Conservation (phyloP, 306 rosid species). For the cucumber (Cucumis sativus) region Cucumber_9930_V3 NC_026660.2:3728501-3729000, state of each 20-base stretch:
- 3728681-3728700: constrained; percentile 96
- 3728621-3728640: constrained; percentile 87
- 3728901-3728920: constrained; percentile 73
- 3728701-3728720: constrained; percentile 86
- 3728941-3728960: constrained; percentile 99
- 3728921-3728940: constrained; percentile 75
- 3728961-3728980: constrained; percentile 65
- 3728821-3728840: not conserved
- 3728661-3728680: constrained; percentile 66
- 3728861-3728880: not conserved
- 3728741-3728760: constrained; percentile 96
- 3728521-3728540: constrained; percentile 46
- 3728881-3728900: constrained; percentile 25
- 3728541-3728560: constrained; percentile 49
- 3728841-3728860: not conserved
- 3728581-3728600: constrained; percentile 62
- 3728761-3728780: constrained; percentile 95
- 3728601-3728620: constrained; percentile 93
- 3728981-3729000: constrained; percentile 47
- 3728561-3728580: constrained; percentile 72
- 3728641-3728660: constrained; percentile 46
- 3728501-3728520: constrained; percentile 55
- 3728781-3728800: constrained; percentile 64
- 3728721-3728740: constrained; percentile 96
- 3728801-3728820: not conserved